Evolutionary conservation across 2,329 filamentous ascomycete species (phyloP).

Genomic region (Sarocladium oryzae): DNA sequence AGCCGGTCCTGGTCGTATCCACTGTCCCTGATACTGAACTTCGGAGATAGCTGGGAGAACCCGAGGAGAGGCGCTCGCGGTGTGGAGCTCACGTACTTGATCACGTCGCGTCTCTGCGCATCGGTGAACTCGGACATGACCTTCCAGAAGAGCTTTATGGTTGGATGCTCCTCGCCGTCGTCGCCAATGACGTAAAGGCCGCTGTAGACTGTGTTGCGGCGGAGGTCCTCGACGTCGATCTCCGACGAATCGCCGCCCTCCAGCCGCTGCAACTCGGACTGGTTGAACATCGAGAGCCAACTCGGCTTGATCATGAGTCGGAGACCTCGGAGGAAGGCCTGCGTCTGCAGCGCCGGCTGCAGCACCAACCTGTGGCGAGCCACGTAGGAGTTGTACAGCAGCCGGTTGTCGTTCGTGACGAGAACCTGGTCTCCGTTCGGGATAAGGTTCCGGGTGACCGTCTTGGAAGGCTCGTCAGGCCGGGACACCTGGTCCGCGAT

Average conservation of each 20-base stretch:
- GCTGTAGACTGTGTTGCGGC: conserved; percentile 77
- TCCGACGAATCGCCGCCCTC: conserved; percentile 81
- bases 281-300: conserved; percentile 99
- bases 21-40: conserved; percentile 84
- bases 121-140: conserved; percentile 75
- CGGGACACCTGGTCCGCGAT: conserved; percentile 63
- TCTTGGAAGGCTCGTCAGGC: conserved; percentile 43
- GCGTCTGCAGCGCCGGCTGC: conserved; percentile 75
- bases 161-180: conserved; percentile 78
- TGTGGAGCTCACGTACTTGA: conserved; percentile 94
- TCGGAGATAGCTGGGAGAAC: conserved; percentile 77
- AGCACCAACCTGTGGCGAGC: conserved; percentile 77
- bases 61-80: conserved; percentile 84
- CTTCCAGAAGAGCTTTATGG: conserved; percentile 83
- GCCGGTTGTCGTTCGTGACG: conserved; percentile 87
- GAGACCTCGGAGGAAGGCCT: conserved; percentile 80
- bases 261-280: conserved; percentile 85
- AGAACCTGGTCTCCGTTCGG: conserved; percentile 66
- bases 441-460: conserved; percentile 68
- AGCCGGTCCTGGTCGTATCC: conserved; percentile 56
- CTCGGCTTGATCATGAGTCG: conserved; percentile 81
- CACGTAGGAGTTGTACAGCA: conserved; percentile 91
- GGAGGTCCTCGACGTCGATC: conserved; percentile 82
- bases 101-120: conserved; percentile 70
- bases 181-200: conserved; percentile 88